Evolutionary conservation across 345 rosid genomes (phyloP).

Genomic region (Rubroshorea leprosula): DNA sequence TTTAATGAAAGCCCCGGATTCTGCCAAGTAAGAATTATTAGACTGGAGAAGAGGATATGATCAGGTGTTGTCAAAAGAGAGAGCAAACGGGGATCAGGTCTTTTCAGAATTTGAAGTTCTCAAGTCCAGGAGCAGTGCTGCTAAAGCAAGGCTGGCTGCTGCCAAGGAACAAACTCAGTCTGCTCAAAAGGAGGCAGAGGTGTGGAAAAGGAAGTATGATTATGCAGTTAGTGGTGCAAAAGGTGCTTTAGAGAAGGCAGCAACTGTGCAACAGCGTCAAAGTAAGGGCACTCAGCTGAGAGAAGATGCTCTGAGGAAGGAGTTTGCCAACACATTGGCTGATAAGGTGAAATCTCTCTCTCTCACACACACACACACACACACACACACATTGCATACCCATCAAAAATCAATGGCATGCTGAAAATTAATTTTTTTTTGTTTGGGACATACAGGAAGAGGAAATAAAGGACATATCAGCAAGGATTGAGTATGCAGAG

Average conservation of each 20-base stretch:
- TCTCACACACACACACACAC: neutral
- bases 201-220: constrained; percentile 92
- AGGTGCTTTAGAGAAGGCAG: constrained; percentile 89
- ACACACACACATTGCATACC: neutral
- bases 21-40: constrained; percentile 58
- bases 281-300: constrained; percentile 74
- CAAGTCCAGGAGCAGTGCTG: constrained; percentile 74
- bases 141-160: constrained; percentile 96
- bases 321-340: constrained; percentile 48
- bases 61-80: constrained; percentile 59
- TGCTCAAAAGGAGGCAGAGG: constrained; percentile 87
- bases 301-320: constrained; percentile 83
- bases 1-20: constrained; percentile 62
- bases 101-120: constrained; percentile 72
- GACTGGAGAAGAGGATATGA: constrained; percentile 80
- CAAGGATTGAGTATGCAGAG: constrained; percentile 72
- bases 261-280: constrained; percentile 70
- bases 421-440: neutral
- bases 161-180: constrained; percentile 80
- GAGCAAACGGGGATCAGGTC: constrained; percentile 65
- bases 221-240: constrained; percentile 82
- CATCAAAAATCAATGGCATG: neutral
- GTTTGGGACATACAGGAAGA: constrained; percentile 51
- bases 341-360: constrained; percentile 49
- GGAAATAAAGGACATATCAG: constrained; percentile 62